Conservation (phyloP, 345 rosid genomes). For the Combretum micranthum region DNA sequence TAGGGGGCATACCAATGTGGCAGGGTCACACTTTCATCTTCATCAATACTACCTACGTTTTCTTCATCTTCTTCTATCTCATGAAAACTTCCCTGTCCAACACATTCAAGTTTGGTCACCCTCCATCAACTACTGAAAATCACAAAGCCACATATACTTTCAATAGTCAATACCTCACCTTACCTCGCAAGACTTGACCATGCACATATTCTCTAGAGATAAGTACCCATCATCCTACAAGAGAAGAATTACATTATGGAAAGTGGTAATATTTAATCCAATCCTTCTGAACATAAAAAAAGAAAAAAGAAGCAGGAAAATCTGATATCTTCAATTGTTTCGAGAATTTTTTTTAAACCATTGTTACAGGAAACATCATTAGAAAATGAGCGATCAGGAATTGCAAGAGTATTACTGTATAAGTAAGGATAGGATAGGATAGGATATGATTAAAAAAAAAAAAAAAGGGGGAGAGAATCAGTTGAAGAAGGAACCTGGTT, state of each 20-base stretch:
- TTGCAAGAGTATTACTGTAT: not conserved
- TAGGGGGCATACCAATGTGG: conserved; percentile 39
- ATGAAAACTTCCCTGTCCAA: not conserved
- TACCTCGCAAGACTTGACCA: conserved; percentile 38
- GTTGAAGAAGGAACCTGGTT: not conserved
- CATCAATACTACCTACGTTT: conserved; percentile 18
- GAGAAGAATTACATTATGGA: not conserved
- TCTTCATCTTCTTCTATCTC: conserved; percentile 9
- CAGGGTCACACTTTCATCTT: conserved; percentile 37
- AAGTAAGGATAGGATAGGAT: too few relatives aligned
- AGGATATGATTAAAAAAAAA: too few relatives aligned
- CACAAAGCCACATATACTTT: not conserved
- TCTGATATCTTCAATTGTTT: too few relatives aligned
- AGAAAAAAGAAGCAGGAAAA: too few relatives aligned
- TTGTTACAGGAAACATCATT: too few relatives aligned
- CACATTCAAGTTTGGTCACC: conserved; percentile 19
- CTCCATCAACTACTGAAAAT: conserved; percentile 12
- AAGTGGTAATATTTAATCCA: too few relatives aligned
- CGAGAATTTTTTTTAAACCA: too few relatives aligned
- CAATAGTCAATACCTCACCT: not conserved
- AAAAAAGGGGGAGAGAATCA: not conserved
- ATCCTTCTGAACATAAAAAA: too few relatives aligned
- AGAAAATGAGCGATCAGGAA: too few relatives aligned
- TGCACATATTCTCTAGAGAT: conserved; percentile 46
- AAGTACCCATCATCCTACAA: conserved; percentile 52